Evolutionary conservation across 2,329 filamentous ascomycete species (phyloP).

Genomic region (Geosmithia flava): DNA sequence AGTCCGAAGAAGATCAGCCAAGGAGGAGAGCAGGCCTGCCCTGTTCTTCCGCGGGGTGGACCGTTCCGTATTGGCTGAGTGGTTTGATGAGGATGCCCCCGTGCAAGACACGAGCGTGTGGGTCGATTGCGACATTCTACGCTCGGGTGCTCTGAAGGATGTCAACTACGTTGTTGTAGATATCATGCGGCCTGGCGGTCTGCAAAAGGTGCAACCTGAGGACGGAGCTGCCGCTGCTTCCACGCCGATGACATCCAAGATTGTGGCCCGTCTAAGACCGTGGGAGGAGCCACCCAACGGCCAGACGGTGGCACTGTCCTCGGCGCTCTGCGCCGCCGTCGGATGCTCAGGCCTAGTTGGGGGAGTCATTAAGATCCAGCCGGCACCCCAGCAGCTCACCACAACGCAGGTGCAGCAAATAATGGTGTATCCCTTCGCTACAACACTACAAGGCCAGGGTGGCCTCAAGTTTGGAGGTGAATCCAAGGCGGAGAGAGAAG

Average conservation of each 20-base stretch:
- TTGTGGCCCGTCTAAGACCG: constrained; percentile 61
- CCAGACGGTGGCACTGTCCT: constrained; percentile 68
- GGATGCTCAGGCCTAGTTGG: constrained; percentile 65
- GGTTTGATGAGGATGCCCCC: constrained; percentile 60
- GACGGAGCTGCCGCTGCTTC: constrained; percentile 48
- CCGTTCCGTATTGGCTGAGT: constrained; percentile 54
- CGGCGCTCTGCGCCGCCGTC: constrained; percentile 61
- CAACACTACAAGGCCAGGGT: constrained; percentile 41
- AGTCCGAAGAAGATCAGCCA: constrained; percentile 38
- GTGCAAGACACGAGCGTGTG: constrained; percentile 59
- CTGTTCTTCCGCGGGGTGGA: constrained; percentile 76
- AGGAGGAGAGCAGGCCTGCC: constrained; percentile 54
- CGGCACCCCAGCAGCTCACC: constrained; percentile 60
- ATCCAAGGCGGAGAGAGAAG: constrained; percentile 70
- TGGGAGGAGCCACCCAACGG: constrained; percentile 86
- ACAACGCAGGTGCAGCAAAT: constrained; percentile 52
- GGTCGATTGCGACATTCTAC: constrained; percentile 69
- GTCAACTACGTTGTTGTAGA: constrained; percentile 70
- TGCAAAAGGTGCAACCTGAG: constrained; percentile 59
- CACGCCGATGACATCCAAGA: constrained; percentile 29
- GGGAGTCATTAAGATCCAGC: constrained; percentile 76
- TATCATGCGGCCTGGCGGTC: constrained; percentile 70
- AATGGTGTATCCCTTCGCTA: constrained; percentile 71
- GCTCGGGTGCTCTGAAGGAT: constrained; percentile 60
- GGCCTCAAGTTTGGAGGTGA: constrained; percentile 81